These are phyloP conservation scores for Hemileccinum impolitum DNA, from an alignment of 768 basidiomycete genomes.

Conservation along the genomic window DNA sequence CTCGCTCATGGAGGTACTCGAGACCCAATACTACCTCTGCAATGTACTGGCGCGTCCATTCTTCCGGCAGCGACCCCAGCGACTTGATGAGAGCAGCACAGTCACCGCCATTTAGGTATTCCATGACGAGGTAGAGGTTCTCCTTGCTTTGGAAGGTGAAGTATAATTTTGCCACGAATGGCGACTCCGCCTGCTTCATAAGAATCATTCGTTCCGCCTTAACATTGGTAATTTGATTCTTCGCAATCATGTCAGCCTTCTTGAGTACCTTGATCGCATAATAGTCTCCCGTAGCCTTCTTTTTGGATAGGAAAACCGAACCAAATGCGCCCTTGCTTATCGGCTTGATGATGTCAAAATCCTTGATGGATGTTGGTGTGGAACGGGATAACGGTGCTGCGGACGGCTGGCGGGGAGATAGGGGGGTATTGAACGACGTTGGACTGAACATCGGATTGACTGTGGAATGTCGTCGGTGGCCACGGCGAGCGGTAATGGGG, in stretches of 20 bases:
- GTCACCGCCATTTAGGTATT: constrained; percentile 97
- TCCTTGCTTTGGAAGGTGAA: constrained; percentile 99
- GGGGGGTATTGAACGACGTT: constrained; percentile 46
- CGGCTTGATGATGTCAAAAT: constrained; percentile 99
- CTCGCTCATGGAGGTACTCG: constrained; percentile 93
- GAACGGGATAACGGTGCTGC: constrained; percentile 74
- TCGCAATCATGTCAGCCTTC: constrained; percentile 99
- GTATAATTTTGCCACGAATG: constrained; percentile 95
- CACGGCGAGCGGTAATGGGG: constrained; percentile 43
- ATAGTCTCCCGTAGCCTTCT: constrained; percentile 97
- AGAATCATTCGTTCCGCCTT: constrained; percentile 99
- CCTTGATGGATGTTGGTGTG: constrained; percentile 90
- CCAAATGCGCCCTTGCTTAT: constrained; percentile 99
- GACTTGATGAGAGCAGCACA: constrained; percentile 97
- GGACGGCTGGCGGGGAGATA: constrained; percentile 86
- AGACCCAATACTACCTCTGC: constrained; percentile 94
- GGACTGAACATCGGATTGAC: constrained; percentile 62
- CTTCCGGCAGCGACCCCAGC: constrained; percentile 88
- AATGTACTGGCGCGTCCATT: constrained; percentile 95
- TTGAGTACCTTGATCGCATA: constrained; percentile 99
- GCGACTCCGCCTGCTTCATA: constrained; percentile 98
- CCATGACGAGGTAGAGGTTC: constrained; percentile 98
- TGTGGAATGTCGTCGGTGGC: constrained; percentile 71
- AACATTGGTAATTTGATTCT: constrained; percentile 99
- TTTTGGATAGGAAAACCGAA: constrained; percentile 96